phyloP scores from a whole-genome alignment of 2,329 filamentous ascomycete genomes.

The Epichloe uncinata region DNA sequence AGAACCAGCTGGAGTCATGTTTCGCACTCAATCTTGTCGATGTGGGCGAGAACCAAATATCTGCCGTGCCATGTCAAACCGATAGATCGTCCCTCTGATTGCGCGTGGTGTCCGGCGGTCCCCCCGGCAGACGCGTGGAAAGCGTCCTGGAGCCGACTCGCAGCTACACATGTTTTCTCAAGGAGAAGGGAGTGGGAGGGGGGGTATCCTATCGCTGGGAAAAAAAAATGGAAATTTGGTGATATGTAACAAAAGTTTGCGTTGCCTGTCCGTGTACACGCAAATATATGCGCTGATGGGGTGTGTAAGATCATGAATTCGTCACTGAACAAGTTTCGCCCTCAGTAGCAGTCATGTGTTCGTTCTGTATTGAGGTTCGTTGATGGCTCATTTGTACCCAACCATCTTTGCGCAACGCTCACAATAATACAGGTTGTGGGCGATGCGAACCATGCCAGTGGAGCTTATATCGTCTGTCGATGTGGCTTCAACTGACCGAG shows the following conservation, averaged over 20 bases:
- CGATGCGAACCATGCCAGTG: constrained; percentile 51
- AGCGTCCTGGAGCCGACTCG: background rate
- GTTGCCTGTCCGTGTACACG: background rate
- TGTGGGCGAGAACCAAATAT: too few relatives aligned
- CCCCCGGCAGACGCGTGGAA: too few relatives aligned
- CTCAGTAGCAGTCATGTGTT: background rate
- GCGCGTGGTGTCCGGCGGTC: too few relatives aligned
- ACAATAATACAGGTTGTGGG: constrained; percentile 55
- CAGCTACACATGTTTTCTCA: background rate
- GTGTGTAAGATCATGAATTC: background rate
- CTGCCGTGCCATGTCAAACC: too few relatives aligned
- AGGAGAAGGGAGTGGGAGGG: background rate
- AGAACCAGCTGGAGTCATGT: too few relatives aligned
- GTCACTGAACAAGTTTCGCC: background rate
- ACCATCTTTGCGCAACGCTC: constrained; percentile 49
- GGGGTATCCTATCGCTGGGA: constrained; percentile 3
- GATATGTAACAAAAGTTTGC: background rate
- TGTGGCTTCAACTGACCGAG: constrained; percentile 45
- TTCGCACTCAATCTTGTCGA: too few relatives aligned
- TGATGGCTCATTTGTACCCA: constrained; percentile 41
- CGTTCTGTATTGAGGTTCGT: background rate
- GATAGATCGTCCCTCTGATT: too few relatives aligned
- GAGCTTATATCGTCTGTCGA: constrained; percentile 44
- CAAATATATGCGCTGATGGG: background rate
- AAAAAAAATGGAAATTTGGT: background rate